These are phyloP conservation scores for Albatrellus ellisii DNA, from an alignment of 768 basidiomycete genomes.

Conservation along the genomic window DNA sequence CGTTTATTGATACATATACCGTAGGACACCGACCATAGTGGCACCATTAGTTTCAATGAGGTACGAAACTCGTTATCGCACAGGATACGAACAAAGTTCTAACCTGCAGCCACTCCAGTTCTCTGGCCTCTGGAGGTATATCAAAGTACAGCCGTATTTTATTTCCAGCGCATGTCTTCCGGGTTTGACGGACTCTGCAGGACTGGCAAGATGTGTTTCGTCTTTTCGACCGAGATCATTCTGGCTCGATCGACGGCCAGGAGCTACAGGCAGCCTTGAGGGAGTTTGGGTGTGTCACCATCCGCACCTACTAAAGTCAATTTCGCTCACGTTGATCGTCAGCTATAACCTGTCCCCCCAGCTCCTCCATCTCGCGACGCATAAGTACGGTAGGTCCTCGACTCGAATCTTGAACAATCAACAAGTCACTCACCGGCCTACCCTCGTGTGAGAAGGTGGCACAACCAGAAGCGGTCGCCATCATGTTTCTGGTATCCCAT, in stretches of 20 bases:
- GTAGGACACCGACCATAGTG: constrained; percentile 58
- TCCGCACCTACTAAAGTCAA: background rate
- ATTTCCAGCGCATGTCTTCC: background rate
- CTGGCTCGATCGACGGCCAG: constrained; percentile 60
- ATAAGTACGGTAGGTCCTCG: constrained; percentile 57
- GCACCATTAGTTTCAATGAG: constrained; percentile 71
- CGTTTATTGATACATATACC: background rate
- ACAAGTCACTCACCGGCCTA: no score
- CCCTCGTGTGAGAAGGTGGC: constrained; percentile 36
- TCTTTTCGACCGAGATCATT: constrained; percentile 72
- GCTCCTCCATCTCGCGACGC: constrained; percentile 50
- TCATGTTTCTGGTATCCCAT: constrained; percentile 49
- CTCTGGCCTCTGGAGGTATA: constrained; percentile 67
- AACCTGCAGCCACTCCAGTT: constrained; percentile 28
- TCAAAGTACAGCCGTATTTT: constrained; percentile 34
- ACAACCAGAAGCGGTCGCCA: constrained; percentile 31
- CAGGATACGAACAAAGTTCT: constrained; percentile 8
- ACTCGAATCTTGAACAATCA: no score
- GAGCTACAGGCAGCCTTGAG: constrained; percentile 58
- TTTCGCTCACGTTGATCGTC: constrained; percentile 16
- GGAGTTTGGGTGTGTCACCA: constrained; percentile 51
- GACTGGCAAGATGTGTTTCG: constrained; percentile 81
- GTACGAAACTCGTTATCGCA: constrained; percentile 21
- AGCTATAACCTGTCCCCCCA: constrained; percentile 55
- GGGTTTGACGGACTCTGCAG: constrained; percentile 18